Evolutionary conservation across 192 early-diverging fungal genomes (phyloP).

Genomic region (Radiomyces spectabilis): DNA sequence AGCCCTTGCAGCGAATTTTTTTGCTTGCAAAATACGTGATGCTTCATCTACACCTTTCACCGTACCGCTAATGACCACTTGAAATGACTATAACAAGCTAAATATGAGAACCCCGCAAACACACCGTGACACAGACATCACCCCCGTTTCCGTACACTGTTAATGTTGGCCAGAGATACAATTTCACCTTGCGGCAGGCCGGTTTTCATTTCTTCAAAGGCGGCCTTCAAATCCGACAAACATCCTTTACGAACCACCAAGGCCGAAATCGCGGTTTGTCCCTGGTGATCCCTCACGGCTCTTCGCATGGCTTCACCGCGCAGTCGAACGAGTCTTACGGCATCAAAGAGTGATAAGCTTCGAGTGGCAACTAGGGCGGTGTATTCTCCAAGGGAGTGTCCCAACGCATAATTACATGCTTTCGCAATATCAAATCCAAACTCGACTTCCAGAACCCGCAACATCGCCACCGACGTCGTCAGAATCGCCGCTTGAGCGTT

Average conservation of each 20-base stretch:
- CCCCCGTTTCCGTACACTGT: constrained; percentile 39
- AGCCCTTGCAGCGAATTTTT: constrained; percentile 72
- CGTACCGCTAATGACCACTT: constrained; percentile 88
- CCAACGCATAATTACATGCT: constrained; percentile 72
- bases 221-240: constrained; percentile 61
- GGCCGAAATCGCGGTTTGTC: constrained; percentile 81
- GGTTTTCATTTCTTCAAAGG: constrained; percentile 57
- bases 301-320: constrained; percentile 87
- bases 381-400: constrained; percentile 95
- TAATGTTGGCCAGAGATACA: constrained; percentile 85
- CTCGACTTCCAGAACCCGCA: constrained; percentile 77
- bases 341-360: constrained; percentile 64
- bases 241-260: constrained; percentile 68
- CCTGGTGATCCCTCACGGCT: constrained; percentile 54
- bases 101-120: not conserved
- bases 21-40: constrained; percentile 62
- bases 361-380: constrained; percentile 64
- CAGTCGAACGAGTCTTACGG: constrained; percentile 73
- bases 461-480: constrained; percentile 79
- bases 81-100: constrained; percentile 34
- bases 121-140: not conserved
- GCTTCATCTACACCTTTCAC: constrained; percentile 78
- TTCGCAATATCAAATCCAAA: constrained; percentile 69
- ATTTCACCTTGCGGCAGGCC: constrained; percentile 62
- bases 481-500: constrained; percentile 60